Evolutionary conservation across 495 filamentous ascomycete genomes (phyloP).

Genomic region (Chaetomium tenue): DNA sequence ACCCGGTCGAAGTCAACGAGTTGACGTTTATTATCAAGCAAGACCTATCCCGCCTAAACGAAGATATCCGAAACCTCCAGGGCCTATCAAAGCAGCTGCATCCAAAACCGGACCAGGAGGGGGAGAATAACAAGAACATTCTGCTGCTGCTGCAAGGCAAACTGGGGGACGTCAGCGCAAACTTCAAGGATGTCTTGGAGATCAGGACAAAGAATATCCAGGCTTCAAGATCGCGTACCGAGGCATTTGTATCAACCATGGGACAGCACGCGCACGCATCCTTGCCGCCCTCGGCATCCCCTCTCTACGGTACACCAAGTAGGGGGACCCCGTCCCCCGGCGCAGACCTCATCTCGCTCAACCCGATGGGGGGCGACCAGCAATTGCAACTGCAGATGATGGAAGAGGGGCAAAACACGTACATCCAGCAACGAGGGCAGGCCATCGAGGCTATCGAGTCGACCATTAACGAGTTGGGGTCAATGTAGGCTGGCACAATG

Average conservation of each 20-base stretch:
- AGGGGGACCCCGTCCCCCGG: slow-evolving; percentile 54
- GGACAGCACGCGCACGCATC: slow-evolving; percentile 62
- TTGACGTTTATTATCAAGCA: slow-evolving; percentile 81
- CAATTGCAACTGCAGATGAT: slow-evolving; percentile 87
- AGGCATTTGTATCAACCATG: slow-evolving; percentile 92
- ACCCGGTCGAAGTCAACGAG: slow-evolving; percentile 93
- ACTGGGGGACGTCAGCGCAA: slow-evolving; percentile 86
- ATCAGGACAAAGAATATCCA: slow-evolving; percentile 98
- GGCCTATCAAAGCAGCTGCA: slow-evolving; percentile 65
- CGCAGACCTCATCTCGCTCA: slow-evolving; percentile 78
- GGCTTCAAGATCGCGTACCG: slow-evolving; percentile 83
- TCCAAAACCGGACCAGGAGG: slow-evolving; percentile 78
- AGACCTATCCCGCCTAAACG: slow-evolving; percentile 85
- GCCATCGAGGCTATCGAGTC: slow-evolving; percentile 96
- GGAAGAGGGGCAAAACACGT: slow-evolving; percentile 89
- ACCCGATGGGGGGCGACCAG: slow-evolving; percentile 76
- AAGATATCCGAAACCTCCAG: slow-evolving; percentile 79
- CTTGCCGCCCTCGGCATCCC: slow-evolving; percentile 69
- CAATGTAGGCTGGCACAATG: slow-evolving; percentile 52
- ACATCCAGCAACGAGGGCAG: slow-evolving; percentile 90
- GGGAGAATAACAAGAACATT: slow-evolving; percentile 97
- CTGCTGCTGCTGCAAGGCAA: slow-evolving; percentile 91
- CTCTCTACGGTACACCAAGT: slow-evolving; percentile 81
- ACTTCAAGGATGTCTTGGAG: slow-evolving; percentile 96
- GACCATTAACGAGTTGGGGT: slow-evolving; percentile 89